These are phyloP conservation scores for Cardamine resedifolia DNA, from an alignment of 345 rosid genomes.

Conservation along the genomic window DNA sequence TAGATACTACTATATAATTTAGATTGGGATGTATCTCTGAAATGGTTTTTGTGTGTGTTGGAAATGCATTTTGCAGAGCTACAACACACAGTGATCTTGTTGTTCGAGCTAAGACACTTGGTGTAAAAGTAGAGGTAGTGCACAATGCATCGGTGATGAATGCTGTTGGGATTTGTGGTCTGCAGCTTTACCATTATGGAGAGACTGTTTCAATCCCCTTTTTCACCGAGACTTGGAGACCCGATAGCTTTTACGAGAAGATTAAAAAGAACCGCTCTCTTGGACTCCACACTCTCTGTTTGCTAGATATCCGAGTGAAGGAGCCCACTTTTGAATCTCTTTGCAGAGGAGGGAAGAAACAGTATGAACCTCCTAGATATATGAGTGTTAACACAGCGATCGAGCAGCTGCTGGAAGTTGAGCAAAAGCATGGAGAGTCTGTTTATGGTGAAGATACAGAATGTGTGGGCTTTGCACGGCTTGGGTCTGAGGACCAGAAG, in stretches of 20 bases:
- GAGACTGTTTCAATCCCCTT: conserved; percentile 90
- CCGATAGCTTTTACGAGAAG: conserved; percentile 91
- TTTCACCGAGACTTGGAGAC: conserved; percentile 86
- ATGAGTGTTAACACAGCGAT: conserved; percentile 85
- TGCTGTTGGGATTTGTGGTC: conserved; percentile 85
- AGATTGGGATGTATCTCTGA: too few relatives aligned
- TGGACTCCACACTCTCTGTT: conserved; percentile 89
- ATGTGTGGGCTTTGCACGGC: conserved; percentile 78
- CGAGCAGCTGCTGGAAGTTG: conserved; percentile 91
- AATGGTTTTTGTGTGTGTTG: neutral
- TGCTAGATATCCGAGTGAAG: conserved; percentile 88
- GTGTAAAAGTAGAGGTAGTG: conserved; percentile 71
- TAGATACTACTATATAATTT: too few relatives aligned
- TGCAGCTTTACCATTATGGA: conserved; percentile 92
- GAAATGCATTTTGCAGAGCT: conserved; percentile 49
- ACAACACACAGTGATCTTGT: conserved; percentile 93
- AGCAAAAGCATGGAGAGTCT: conserved; percentile 54
- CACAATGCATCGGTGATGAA: conserved; percentile 96
- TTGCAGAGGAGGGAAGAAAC: conserved; percentile 90
- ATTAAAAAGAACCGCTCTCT: conserved; percentile 58
- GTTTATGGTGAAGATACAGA: conserved; percentile 63
- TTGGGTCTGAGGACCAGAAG: conserved; percentile 85
- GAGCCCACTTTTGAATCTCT: conserved; percentile 91
- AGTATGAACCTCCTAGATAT: conserved; percentile 81
- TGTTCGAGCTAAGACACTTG: conserved; percentile 78